These are phyloP conservation scores for Penicillium decumbens DNA, from an alignment of 2,329 filamentous ascomycete genomes.

Conservation along the genomic window DNA sequence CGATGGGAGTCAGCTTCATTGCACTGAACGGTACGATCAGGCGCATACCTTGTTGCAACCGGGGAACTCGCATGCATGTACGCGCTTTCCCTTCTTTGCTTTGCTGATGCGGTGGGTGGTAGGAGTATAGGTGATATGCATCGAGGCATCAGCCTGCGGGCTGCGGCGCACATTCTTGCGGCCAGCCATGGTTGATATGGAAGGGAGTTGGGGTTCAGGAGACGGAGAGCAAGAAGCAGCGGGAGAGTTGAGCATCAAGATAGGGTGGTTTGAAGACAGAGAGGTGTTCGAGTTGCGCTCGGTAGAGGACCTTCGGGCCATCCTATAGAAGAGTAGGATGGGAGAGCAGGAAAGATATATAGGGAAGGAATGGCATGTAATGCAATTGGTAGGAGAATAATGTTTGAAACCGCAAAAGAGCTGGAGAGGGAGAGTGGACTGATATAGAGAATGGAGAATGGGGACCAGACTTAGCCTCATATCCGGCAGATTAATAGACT, in stretches of 20 bases:
- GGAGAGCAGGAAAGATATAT: conserved; percentile 12
- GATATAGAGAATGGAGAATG: conserved; percentile 23
- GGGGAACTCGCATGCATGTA: conserved; percentile 46
- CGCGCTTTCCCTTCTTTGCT: conserved; percentile 50
- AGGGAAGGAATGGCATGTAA: conserved; percentile 4
- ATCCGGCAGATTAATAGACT: conserved; percentile 22
- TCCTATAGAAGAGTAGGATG: conserved; percentile 10
- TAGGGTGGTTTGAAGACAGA: conserved; percentile 19
- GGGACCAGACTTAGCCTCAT: conserved; percentile 19
- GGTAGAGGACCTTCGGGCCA: conserved; percentile 23
- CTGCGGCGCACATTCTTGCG: conserved; percentile 30
- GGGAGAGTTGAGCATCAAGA: conserved; percentile 22
- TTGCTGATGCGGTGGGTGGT: conserved; percentile 50
- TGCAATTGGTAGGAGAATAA: conserved; percentile 6
- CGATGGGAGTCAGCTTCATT: conserved; percentile 8
- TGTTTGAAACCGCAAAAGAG: conserved; percentile 11
- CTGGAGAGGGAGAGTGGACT: conserved; percentile 23
- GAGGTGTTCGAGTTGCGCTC: conserved; percentile 18
- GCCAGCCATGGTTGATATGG: conserved; percentile 17
- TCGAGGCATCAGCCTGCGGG: conserved; percentile 28
- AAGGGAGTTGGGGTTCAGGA: conserved; percentile 9
- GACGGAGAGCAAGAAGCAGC: conserved; percentile 17
- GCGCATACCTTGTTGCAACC: conserved; percentile 46
- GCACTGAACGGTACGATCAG: conserved; percentile 3
- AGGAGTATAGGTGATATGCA: conserved; percentile 45